Evolutionary conservation across 352 stramenopile species (phyloP).

Genomic region (Pythium monospermum): DNA sequence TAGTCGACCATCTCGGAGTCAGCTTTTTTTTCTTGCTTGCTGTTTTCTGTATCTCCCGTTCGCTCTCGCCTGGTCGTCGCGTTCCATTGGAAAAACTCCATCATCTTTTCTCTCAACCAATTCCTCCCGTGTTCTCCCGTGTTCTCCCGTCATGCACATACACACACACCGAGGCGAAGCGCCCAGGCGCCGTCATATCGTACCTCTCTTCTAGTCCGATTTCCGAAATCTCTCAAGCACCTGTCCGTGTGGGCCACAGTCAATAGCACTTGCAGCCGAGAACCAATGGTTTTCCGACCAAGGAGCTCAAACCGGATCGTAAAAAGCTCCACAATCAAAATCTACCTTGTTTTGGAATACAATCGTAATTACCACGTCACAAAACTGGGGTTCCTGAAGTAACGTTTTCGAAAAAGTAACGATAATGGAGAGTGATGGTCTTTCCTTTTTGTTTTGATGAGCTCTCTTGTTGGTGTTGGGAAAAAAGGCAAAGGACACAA

Average conservation of each 20-base stretch:
- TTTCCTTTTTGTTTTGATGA: not conserved
- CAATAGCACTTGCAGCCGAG: constrained; percentile 18
- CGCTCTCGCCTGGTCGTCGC: no score
- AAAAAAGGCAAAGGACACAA: no score
- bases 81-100: no score
- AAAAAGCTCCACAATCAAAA: constrained; percentile 4
- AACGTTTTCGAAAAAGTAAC: not conserved
- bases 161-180: not conserved
- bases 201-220: constrained; percentile 87
- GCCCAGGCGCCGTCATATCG: constrained; percentile 15
- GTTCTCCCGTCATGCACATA: no score
- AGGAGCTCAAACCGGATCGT: not conserved
- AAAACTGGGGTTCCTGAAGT: not conserved
- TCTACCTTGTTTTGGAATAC: not conserved
- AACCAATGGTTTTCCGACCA: constrained; percentile 30
- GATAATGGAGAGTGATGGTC: not conserved
- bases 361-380: not conserved
- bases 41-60: no score
- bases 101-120: no score
- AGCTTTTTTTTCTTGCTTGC: no score
- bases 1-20: no score
- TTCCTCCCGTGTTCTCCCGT: no score
- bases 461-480: no score
- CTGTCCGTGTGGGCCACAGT: constrained; percentile 2
- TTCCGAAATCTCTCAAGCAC: constrained; percentile 64